Evolutionary conservation across 768 basidiomycete species (phyloP).

Genomic region (Myochromella boudieri): DNA sequence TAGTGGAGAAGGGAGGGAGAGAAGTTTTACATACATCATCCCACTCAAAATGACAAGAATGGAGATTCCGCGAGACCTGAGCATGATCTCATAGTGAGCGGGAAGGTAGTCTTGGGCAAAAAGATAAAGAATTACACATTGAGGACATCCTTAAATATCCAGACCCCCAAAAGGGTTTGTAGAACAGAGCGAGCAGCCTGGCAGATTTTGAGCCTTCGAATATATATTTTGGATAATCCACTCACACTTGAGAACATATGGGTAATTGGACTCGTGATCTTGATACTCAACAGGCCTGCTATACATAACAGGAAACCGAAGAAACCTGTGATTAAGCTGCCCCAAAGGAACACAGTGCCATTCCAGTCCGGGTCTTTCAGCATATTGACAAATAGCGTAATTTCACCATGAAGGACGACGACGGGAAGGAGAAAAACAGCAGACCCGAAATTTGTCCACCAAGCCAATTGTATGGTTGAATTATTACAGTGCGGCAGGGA

Average conservation of each 20-base stretch:
- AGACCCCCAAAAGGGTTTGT: slow-evolving; percentile 79
- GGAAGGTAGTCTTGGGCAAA: neutral
- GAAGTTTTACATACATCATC: slow-evolving; percentile 51
- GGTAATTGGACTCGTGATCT: slow-evolving; percentile 79
- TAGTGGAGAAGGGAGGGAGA: neutral
- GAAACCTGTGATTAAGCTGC: slow-evolving; percentile 66
- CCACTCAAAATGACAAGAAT: slow-evolving; percentile 69
- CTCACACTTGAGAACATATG: slow-evolving; percentile 83
- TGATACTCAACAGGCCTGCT: slow-evolving; percentile 78
- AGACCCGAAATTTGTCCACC: slow-evolving; percentile 77
- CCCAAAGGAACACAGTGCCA: slow-evolving; percentile 57
- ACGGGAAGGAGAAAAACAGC: slow-evolving; percentile 65
- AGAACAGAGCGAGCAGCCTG: slow-evolving; percentile 82
- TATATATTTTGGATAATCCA: slow-evolving; percentile 6
- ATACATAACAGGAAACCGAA: slow-evolving; percentile 82
- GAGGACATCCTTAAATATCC: slow-evolving; percentile 73
- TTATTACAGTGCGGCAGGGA: slow-evolving; percentile 69
- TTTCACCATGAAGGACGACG: slow-evolving; percentile 58
- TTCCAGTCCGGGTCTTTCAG: slow-evolving; percentile 41
- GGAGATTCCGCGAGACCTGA: slow-evolving; percentile 61
- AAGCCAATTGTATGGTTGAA: slow-evolving; percentile 72
- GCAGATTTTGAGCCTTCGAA: slow-evolving; percentile 13
- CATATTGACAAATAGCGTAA: slow-evolving; percentile 37
- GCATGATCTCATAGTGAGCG: slow-evolving; percentile 7
- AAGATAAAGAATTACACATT: slow-evolving; percentile 52